Evolutionary conservation across 2,329 filamentous ascomycete genomes (phyloP).

Genomic region (Trichoderma koningiopsis): DNA sequence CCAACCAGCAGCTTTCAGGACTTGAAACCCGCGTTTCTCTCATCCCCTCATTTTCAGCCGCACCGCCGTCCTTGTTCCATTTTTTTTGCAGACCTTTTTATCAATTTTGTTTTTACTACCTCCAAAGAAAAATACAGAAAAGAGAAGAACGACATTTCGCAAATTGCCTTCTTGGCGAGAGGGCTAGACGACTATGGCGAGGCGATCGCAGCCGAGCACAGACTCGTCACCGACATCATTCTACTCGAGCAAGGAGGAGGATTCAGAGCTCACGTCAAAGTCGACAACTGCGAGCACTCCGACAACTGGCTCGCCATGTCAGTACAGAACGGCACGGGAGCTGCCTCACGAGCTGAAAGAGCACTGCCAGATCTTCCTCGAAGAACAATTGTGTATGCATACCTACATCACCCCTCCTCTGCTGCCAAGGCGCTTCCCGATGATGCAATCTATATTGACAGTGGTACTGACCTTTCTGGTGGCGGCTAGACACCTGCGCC

Average conservation of each 20-base stretch:
- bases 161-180: background rate
- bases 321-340: conserved; percentile 56
- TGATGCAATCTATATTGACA: background rate
- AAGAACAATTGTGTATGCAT: conserved; percentile 68
- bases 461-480: background rate
- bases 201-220: conserved; percentile 29
- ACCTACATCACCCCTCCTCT: conserved; percentile 11
- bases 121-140: background rate
- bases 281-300: conserved; percentile 44
- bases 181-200: conserved; percentile 20
- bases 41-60: background rate
- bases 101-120: background rate
- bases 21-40: background rate
- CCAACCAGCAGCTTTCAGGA: background rate
- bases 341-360: conserved; percentile 66
- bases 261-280: conserved; percentile 32
- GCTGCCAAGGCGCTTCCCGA: background rate
- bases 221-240: conserved; percentile 41
- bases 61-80: background rate
- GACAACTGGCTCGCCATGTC: conserved; percentile 34
- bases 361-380: conserved; percentile 71
- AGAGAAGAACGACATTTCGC: background rate
- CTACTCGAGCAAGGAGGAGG: conserved; percentile 35
- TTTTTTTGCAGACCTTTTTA: background rate
- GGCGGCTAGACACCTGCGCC: conserved; percentile 44